Conservation (phyloP, 768 basidiomycete species). For the Myochromella boudieri region DNA sequence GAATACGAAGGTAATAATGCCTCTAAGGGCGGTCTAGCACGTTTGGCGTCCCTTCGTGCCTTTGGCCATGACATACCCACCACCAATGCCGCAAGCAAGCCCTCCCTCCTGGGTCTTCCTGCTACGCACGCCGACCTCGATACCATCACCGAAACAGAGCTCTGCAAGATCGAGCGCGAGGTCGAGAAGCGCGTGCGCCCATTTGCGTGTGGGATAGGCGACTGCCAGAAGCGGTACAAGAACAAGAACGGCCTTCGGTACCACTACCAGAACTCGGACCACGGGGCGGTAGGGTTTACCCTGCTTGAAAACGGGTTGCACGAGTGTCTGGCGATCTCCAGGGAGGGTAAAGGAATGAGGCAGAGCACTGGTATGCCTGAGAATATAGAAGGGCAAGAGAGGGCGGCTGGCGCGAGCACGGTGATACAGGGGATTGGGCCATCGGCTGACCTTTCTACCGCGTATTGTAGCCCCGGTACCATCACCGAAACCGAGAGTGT, state of each 20-base stretch:
- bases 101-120: constrained; percentile 4
- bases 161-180: constrained; percentile 76
- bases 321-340: constrained; percentile 41
- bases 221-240: constrained; percentile 88
- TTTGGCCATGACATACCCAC: too few species aligned
- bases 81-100: background rate
- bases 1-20: constrained; percentile 30
- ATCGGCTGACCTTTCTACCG: too few species aligned
- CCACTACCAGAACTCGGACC: constrained; percentile 96
- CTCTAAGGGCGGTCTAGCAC: constrained; percentile 3
- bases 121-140: constrained; percentile 36
- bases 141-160: constrained; percentile 58
- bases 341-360: too few species aligned
- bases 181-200: constrained; percentile 82
- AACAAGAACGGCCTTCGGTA: constrained; percentile 98
- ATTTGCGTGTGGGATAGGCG: constrained; percentile 87
- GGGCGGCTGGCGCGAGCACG: constrained; percentile 18
- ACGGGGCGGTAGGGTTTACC: constrained; percentile 85
- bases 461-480: constrained; percentile 42
- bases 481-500: constrained; percentile 63
- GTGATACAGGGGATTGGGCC: constrained; percentile 3
- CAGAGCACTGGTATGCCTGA: too few species aligned
- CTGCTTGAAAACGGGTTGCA: constrained; percentile 77
- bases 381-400: constrained; percentile 17
- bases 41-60: constrained; percentile 12